These are phyloP conservation scores for Colletotrichum ledebouriae DNA, from an alignment of 2,329 filamentous ascomycete species.

Conservation along the genomic window DNA sequence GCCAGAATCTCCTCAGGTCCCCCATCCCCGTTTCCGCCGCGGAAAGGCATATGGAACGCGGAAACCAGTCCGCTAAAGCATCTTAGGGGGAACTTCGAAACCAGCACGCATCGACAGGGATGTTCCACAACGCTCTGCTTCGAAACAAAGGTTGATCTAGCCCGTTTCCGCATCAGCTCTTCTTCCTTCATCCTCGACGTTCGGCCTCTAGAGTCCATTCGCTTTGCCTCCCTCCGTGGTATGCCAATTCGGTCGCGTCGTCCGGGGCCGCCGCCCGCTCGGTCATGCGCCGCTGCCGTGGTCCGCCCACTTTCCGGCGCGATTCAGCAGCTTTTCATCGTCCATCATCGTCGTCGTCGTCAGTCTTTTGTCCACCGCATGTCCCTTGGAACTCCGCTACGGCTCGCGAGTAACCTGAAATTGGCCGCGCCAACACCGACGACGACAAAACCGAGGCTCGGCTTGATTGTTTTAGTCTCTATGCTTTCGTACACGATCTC, in stretches of 20 bases:
- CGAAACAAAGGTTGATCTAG: conserved; percentile 18
- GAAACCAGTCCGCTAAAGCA: not conserved
- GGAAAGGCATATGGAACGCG: no score
- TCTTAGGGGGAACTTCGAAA: not conserved
- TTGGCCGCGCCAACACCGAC: not conserved
- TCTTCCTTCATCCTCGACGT: not conserved
- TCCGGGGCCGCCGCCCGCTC: not conserved
- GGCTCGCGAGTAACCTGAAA: not conserved
- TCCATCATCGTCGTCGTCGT: conserved; percentile 15
- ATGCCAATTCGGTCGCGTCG: conserved; percentile 16
- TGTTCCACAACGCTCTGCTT: not conserved
- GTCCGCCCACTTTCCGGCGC: conserved; percentile 34
- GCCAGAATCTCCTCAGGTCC: not conserved
- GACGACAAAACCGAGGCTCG: not conserved
- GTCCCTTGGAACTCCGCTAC: not conserved
- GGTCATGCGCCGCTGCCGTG: not conserved
- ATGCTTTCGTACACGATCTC: conserved; percentile 7
- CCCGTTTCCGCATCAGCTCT: conserved; percentile 16
- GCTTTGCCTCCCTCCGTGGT: conserved; percentile 23
- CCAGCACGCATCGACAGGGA: not conserved
- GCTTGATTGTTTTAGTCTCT: not conserved
- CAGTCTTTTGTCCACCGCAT: not conserved
- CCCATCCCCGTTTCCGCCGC: no score
- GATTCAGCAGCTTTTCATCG: conserved; percentile 9
- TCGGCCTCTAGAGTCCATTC: not conserved